Conservation (phyloP, 345 rosid species). For the Turritis glabra region DNA sequence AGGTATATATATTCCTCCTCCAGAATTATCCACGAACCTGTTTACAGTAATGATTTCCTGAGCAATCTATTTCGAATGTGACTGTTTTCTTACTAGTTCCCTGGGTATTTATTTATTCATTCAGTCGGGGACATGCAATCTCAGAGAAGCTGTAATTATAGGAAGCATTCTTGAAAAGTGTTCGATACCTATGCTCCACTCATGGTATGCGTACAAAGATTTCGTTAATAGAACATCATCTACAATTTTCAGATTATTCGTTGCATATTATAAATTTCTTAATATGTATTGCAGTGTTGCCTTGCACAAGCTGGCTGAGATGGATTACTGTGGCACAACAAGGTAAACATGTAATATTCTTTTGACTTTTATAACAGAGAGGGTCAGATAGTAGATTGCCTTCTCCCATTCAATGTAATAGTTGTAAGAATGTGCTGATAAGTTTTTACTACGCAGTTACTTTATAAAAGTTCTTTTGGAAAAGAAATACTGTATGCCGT, state of each 20-base stretch:
- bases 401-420: not conserved
- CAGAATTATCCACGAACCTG: not conserved
- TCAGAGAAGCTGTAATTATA: constrained; percentile 90
- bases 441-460: constrained; percentile 57
- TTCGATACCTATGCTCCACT: constrained; percentile 87
- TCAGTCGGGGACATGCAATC: constrained; percentile 94
- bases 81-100: not conserved
- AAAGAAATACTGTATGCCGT: constrained; percentile 90
- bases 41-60: not conserved
- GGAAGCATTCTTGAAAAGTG: constrained; percentile 86
- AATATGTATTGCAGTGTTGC: constrained; percentile 67
- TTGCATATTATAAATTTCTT: not conserved
- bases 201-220: constrained; percentile 55
- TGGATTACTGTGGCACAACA: constrained; percentile 96
- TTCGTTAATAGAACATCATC: not conserved
- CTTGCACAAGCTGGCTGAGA: constrained; percentile 74
- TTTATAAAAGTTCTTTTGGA: constrained; percentile 88
- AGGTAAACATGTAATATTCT: constrained; percentile 48
- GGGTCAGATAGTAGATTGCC: not conserved
- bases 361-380: not conserved
- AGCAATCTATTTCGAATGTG: not conserved
- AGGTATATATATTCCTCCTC: constrained; percentile 49
- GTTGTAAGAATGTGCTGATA: constrained; percentile 2
- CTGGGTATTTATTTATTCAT: constrained; percentile 29
- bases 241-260: not conserved